Evolutionary conservation across 2,329 filamentous ascomycete genomes (phyloP).

Genomic region (Elsinoe necatrix): DNA sequence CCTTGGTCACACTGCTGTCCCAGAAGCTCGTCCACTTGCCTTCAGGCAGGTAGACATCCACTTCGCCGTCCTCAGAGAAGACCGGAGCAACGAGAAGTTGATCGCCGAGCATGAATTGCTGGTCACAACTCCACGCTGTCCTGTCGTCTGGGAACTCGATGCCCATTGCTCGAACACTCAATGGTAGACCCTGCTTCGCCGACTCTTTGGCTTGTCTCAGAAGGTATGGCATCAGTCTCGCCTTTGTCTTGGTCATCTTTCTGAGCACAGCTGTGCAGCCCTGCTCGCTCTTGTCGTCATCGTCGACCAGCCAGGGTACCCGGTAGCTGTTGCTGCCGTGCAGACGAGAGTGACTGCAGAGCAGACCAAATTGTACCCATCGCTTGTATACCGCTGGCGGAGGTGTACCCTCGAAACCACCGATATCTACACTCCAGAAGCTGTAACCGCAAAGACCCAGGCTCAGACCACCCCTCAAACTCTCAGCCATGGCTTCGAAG

Average conservation of each 20-base stretch:
- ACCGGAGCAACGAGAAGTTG: conserved; percentile 56
- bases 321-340: conserved; percentile 64
- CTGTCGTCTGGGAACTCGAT: conserved; percentile 64
- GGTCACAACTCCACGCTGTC: conserved; percentile 59
- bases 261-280: conserved; percentile 47
- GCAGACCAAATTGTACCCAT: conserved; percentile 67
- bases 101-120: conserved; percentile 65
- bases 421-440: conserved; percentile 64
- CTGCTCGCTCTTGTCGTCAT: conserved; percentile 45
- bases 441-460: conserved; percentile 57
- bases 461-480: conserved; percentile 55
- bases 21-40: conserved; percentile 46
- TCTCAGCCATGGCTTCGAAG: conserved; percentile 64
- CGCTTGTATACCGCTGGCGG: conserved; percentile 60
- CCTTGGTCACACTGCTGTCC: conserved; percentile 31
- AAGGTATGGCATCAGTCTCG: conserved; percentile 51
- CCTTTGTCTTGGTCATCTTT: conserved; percentile 46
- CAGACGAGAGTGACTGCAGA: conserved; percentile 61
- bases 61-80: conserved; percentile 53
- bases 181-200: conserved; percentile 48
- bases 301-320: conserved; percentile 65
- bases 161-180: conserved; percentile 55
- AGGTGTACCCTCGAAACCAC: conserved; percentile 62
- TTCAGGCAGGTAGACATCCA: conserved; percentile 57
- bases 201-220: conserved; percentile 45